A percentile compares a stretch with the other conserved stretches of the same genome.
phyloP scores from a whole-genome alignment of 208 protist species.

The Wallacemonas rigidus region DNA sequence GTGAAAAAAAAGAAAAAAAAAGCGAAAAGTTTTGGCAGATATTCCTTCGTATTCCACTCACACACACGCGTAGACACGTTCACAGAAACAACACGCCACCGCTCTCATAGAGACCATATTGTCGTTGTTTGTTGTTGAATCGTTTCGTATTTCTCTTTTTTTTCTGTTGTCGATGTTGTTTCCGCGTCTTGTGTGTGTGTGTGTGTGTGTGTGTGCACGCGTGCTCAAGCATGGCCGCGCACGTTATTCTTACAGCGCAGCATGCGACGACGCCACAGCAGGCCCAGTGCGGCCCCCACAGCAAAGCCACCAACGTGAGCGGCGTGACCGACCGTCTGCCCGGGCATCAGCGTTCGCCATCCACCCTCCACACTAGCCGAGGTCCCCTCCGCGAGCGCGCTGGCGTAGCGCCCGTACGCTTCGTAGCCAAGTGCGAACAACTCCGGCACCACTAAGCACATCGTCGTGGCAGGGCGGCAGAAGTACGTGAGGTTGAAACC shows the following conservation, averaged over 20 bases:
- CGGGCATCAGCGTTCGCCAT: slow-evolving; percentile 33
- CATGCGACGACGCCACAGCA: slow-evolving; percentile 34
- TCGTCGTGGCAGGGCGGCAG: slow-evolving; percentile 30
- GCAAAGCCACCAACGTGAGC: slow-evolving; percentile 71
- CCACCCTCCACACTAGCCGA: slow-evolving; percentile 15
- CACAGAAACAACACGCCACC: too few relatives aligned
- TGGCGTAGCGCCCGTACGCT: slow-evolving; percentile 17
- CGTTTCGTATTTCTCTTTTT: neutral
- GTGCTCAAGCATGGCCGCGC: neutral
- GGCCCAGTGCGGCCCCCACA: slow-evolving; percentile 39
- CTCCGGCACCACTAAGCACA: slow-evolving; percentile 41
- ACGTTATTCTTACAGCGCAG: slow-evolving; percentile 10
- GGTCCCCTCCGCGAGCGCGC: neutral
- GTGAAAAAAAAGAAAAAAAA: too few relatives aligned
- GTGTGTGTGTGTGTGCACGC: neutral
- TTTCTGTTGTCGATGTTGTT: neutral
- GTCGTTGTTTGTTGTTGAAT: too few relatives aligned
- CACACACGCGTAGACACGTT: too few relatives aligned
- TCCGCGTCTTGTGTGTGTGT: neutral
- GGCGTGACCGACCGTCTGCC: slow-evolving; percentile 55
- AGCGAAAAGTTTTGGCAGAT: too few relatives aligned
- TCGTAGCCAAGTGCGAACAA: slow-evolving; percentile 25
- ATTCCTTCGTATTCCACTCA: too few relatives aligned
- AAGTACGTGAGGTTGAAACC: slow-evolving; percentile 66
- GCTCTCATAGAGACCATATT: too few relatives aligned